These are phyloP conservation scores for Blastobotrys muscicola DNA, from an alignment of 805 yeast species.

Conservation along the genomic window DNA sequence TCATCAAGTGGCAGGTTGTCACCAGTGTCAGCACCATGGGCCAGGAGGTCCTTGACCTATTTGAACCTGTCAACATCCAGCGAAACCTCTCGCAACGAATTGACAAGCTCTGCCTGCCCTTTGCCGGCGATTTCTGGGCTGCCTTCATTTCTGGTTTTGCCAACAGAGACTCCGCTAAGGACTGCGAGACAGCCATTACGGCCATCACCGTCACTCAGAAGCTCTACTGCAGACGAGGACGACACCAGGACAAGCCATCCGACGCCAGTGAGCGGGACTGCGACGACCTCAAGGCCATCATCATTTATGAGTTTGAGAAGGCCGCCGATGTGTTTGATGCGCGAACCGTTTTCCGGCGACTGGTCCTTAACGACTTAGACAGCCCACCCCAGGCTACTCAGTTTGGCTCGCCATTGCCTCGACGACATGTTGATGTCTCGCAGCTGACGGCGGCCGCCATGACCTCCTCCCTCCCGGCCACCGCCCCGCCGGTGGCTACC, in stretches of 20 bases:
- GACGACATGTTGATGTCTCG: background rate
- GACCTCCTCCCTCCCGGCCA: background rate
- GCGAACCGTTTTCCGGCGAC: constrained; percentile 27
- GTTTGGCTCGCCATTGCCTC: background rate
- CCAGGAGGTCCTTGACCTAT: constrained; percentile 21
- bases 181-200: constrained; percentile 19
- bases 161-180: constrained; percentile 16
- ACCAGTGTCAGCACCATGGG: constrained; percentile 27
- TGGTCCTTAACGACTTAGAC: constrained; percentile 5
- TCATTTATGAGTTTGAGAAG: constrained; percentile 28
- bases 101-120: constrained; percentile 28
- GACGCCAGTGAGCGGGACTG: constrained; percentile 4
- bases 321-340: constrained; percentile 28
- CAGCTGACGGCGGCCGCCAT: constrained; percentile 1
- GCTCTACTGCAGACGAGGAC: constrained; percentile 14
- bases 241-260: background rate
- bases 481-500: background rate
- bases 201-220: constrained; percentile 28
- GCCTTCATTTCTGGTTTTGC: constrained; percentile 28
- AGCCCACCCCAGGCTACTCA: background rate
- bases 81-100: constrained; percentile 16
- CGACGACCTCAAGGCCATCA: constrained; percentile 22
- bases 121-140: constrained; percentile 31
- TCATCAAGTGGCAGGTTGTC: constrained; percentile 22
- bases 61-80: constrained; percentile 19